Evolutionary conservation across 805 yeast genomes (phyloP), one percentile per base, ranked within the genome.

Genomic region (Yamadazyma takamatsuzukensis): DNA sequence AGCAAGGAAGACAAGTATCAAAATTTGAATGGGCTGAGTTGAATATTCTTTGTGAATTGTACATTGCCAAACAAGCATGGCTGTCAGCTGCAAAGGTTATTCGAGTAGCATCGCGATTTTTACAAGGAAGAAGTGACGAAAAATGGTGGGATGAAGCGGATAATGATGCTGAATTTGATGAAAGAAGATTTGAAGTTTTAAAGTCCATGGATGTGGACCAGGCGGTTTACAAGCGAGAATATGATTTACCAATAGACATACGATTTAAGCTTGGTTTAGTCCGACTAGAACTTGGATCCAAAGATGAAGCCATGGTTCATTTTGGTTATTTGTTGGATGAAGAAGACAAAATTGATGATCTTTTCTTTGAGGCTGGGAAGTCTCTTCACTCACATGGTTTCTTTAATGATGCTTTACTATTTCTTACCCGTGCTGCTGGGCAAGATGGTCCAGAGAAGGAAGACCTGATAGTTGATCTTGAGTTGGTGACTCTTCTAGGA

Each of bases 21-120:
- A 55, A 56, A 15, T 93, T 90, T 54, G 87, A 78, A 30, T 93
- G 95, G 95, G 82, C 95, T 0, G 89, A 85, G 39, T 66, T 90
- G 29, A 90, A 93, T 48, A 85, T 87, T 38, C 63, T 90, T 26
- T 72, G 84, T 6, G 97, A 93, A 48, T 62, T 90, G 23, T 83
- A 83, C 47, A 69, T 78, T n/a, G 75, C 77, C 33, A 81, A 78
- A 36, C 78, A 75, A 27, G 77, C 82, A 4, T 83, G 78, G 69
- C 54, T 54, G 7, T 63, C 73, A 8, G 93, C 89, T 1, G 71
- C 87, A 12, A 72, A 70, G 35, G 67, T 78, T 1, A 72, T 87
- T 19, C 83, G 83, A 45, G 61, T 71, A 18, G 82, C 84, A 8
- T 76, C 95, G 0, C 65, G 98, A 40, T 88, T 95, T 93, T 73